phyloP scores from a whole-genome alignment of 352 stramenopile genomes.

The Phytophthora ramorum region DNA sequence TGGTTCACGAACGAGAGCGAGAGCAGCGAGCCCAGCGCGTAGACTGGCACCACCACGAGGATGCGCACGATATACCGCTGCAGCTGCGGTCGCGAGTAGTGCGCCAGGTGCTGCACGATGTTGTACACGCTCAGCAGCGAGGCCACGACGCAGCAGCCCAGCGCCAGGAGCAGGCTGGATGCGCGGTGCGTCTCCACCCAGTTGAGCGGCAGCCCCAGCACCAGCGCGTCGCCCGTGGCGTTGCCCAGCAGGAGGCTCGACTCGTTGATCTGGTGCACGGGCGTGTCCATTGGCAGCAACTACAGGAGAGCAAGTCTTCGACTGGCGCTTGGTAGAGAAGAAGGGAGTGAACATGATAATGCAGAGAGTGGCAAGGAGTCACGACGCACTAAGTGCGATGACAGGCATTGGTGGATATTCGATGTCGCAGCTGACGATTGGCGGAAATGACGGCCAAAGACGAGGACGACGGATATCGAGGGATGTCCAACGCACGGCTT shows the following conservation, averaged over 20 bases:
- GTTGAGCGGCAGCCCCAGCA: conserved; percentile 69
- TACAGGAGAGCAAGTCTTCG: neutral
- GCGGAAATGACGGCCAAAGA: conserved; percentile 14
- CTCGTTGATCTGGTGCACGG: conserved; percentile 62
- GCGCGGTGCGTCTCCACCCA: conserved; percentile 79
- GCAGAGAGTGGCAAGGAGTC: neutral
- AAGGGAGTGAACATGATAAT: conserved; percentile 24
- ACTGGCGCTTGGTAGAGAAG: conserved; percentile 21
- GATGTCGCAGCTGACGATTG: conserved; percentile 8
- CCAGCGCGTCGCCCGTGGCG: conserved; percentile 62
- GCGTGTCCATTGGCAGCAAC: conserved; percentile 35
- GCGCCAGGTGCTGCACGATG: conserved; percentile 86
- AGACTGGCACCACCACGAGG: conserved; percentile 87
- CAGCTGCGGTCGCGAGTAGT: conserved; percentile 84
- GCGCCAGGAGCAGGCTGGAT: conserved; percentile 59
- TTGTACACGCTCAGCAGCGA: conserved; percentile 79
- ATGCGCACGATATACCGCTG: conserved; percentile 92
- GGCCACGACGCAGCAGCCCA: conserved; percentile 61
- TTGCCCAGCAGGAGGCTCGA: conserved; percentile 72
- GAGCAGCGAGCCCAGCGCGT: conserved; percentile 84
- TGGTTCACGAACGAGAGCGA: conserved; percentile 85
- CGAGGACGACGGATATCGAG: conserved; percentile 5
- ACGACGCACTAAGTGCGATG: conserved; percentile 9
- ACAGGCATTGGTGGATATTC: neutral
- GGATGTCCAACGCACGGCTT: conserved; percentile 7